Evolutionary conservation across 2,329 filamentous ascomycete species (phyloP).

Genomic region (Nemania sp.): DNA sequence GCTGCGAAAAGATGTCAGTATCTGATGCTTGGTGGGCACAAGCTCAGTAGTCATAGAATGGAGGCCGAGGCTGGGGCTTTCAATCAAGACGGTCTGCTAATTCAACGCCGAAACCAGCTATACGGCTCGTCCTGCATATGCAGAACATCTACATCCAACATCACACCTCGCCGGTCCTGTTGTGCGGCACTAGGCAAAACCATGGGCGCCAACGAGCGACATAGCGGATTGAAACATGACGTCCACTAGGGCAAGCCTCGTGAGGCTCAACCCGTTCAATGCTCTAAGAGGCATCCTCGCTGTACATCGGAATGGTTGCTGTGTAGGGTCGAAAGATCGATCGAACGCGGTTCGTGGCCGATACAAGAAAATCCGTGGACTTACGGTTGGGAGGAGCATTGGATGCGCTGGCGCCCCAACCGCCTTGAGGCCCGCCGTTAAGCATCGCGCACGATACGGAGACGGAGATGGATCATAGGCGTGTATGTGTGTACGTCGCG

Average conservation of each 20-base stretch:
- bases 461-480: slow-evolving; percentile 30
- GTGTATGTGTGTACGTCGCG: slow-evolving; percentile 2
- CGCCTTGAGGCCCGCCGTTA: slow-evolving; percentile 33
- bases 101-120: neutral
- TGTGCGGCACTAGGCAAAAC: no score
- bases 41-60: no score
- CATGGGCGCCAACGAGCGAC: no score
- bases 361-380: slow-evolving; percentile 32
- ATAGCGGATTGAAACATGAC: neutral
- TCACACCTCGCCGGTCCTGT: neutral
- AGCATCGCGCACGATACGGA: slow-evolving; percentile 32
- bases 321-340: neutral
- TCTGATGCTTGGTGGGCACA: slow-evolving; percentile 4
- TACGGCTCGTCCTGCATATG: neutral
- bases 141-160: neutral
- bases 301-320: slow-evolving; percentile 1
- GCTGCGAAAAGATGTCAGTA: slow-evolving; percentile 31
- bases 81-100: neutral
- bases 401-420: slow-evolving; percentile 32
- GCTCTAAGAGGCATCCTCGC: no score
- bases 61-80: neutral
- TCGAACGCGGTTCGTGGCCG: slow-evolving; percentile 21
- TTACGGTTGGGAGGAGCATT: slow-evolving; percentile 37
- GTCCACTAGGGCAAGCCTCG: neutral
- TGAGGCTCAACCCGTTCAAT: no score